Percentiles rank a stretch among this genome's conserved stretches.
These are phyloP conservation scores for Stagonosporopsis chrysanthemi DNA, from an alignment of 2,329 filamentous ascomycete species.

Conservation along the genomic window DNA sequence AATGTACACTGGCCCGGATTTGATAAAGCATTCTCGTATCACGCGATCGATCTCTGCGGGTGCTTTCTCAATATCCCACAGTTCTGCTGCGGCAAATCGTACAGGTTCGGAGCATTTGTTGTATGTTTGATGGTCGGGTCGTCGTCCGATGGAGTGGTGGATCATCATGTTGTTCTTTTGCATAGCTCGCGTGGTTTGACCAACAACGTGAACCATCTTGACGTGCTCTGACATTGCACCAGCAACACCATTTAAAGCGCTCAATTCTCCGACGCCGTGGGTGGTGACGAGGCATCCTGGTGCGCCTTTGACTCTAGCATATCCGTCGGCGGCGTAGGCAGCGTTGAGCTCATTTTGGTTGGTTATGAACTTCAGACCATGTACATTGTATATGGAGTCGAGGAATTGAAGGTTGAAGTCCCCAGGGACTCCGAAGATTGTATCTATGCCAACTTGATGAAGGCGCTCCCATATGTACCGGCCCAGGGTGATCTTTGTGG, in stretches of 20 bases:
- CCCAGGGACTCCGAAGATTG: conserved; percentile 54
- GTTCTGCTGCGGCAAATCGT: conserved; percentile 51
- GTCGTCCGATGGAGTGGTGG: conserved; percentile 54
- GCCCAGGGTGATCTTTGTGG: conserved; percentile 50
- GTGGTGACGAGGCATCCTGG: conserved; percentile 63
- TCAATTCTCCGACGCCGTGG: conserved; percentile 65
- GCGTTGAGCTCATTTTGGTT: conserved; percentile 67
- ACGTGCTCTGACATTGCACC: conserved; percentile 55
- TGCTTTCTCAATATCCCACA: conserved; percentile 51
- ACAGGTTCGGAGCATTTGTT: conserved; percentile 50
- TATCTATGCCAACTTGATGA: conserved; percentile 51
- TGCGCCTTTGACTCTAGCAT: conserved; percentile 62
- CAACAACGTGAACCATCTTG: conserved; percentile 56
- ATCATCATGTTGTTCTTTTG: conserved; percentile 55
- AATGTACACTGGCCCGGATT: conserved; percentile 55
- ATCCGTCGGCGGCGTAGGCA: conserved; percentile 66
- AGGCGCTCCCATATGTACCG: conserved; percentile 54
- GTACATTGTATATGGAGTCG: conserved; percentile 52
- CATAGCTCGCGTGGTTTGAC: conserved; percentile 53
- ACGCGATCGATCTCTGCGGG: conserved; percentile 55
- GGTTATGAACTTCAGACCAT: conserved; percentile 56
- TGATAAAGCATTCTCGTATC: conserved; percentile 53
- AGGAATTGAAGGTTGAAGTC: conserved; percentile 46
- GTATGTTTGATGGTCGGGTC: conserved; percentile 54
- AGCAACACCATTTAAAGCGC: conserved; percentile 55